A percentile compares a stretch with the other conserved stretches of the same genome.
phyloP scores from a whole-genome alignment of 441 rosid species.

The Corymbia calophylla region DNA sequence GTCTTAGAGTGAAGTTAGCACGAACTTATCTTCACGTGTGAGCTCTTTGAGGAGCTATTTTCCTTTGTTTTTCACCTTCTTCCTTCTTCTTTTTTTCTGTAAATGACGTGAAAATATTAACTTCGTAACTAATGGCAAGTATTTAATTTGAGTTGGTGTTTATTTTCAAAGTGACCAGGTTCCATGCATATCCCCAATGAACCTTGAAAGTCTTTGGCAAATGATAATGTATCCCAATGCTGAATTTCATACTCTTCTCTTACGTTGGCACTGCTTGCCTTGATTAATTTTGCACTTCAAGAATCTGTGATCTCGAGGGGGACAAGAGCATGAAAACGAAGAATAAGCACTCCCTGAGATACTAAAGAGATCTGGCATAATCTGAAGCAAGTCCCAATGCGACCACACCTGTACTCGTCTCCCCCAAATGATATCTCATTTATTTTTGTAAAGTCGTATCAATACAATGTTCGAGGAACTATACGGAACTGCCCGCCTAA shows the following conservation, averaged over 20 bases:
- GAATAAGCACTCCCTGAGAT: fast-evolving
- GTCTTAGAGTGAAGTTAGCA: background rate
- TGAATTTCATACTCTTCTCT: background rate
- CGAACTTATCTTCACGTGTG: background rate
- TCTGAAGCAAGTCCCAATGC: background rate
- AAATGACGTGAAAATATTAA: background rate
- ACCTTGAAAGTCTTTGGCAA: background rate
- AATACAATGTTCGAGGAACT: background rate
- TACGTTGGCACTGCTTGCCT: background rate
- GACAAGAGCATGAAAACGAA: background rate
- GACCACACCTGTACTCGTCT: background rate
- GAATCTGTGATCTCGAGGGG: background rate
- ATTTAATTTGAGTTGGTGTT: background rate
- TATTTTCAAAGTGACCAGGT: background rate
- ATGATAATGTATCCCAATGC: background rate
- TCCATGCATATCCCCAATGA: background rate
- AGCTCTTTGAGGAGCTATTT: background rate
- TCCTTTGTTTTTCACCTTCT: background rate
- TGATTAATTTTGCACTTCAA: background rate
- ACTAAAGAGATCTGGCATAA: background rate
- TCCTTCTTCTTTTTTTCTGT: fast-evolving
- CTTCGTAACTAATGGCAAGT: background rate
- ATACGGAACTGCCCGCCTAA: background rate
- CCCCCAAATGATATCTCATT: background rate
- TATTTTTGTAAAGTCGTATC: background rate